Evolutionary conservation across 306 rosid genomes (phyloP), one percentile per base, ranked within the genome.

Genomic region (Amphicarpaea edgeworthii): DNA sequence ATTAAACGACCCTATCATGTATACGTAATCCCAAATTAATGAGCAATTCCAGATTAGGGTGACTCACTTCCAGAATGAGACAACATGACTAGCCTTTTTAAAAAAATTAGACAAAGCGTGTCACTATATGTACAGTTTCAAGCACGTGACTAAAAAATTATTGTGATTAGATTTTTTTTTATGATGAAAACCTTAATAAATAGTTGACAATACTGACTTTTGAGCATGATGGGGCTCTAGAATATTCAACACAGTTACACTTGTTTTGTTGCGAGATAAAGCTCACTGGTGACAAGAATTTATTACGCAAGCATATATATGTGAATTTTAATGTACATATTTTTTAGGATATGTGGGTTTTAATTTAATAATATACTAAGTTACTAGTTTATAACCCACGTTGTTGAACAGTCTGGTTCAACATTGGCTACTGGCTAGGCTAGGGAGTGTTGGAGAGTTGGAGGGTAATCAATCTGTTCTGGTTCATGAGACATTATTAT

Each of bases 91-190:
- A 65, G 42, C 55, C 78, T 67, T 82, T 60, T 7, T 28, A 53
- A 54, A 51, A 28, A 24, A 24, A 32, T 67, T 15, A 19, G 23
- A 46, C n/a, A 12, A 15, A 58, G 5, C 15, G 68, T 16, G 17
- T 78, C 79, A 42, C 49, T 49, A 50, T 30, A 1, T 34, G 20
- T 63, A 75, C 66, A 80, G 63, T 76, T 75, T 49, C 19, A 41
- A 26, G 69, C 89, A 86, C 66, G 88, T 88, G 92, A n/a, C 30
- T 34, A 76, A 30, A 68, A 51, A 26, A n/a, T n/a, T 53, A 24
- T 21, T 16, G 15, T 60, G 34, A n/a, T 76, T 75, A 34, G 55
- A 8, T 2, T 7, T 58, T 3, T 23, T 37, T 69, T 8, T 62
- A 14, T 32, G 4, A 14, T 54, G 11, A 57, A 12, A 80, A 58